Conservation (phyloP, 1,284 basidiomycete species). For the Apiotrichum laibachii region DNA sequence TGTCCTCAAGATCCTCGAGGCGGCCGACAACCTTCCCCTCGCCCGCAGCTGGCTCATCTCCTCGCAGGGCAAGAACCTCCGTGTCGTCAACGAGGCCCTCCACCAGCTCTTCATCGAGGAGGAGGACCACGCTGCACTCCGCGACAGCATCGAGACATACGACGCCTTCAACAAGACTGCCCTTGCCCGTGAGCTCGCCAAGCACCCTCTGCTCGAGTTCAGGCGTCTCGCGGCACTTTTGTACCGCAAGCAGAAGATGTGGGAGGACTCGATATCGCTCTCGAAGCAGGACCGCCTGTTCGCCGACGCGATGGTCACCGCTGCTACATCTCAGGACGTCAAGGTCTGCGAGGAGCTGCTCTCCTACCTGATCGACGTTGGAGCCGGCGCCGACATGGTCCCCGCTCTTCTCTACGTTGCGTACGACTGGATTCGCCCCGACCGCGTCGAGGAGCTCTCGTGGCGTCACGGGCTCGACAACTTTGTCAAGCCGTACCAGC, state of each 20-base stretch:
- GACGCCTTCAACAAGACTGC: slow-evolving; percentile 95
- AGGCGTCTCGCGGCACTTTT: slow-evolving; percentile 88
- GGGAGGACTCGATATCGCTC: slow-evolving; percentile 91
- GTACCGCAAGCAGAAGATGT: slow-evolving; percentile 88
- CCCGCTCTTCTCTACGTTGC: slow-evolving; percentile 92
- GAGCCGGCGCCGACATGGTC: too few species aligned
- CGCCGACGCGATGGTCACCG: slow-evolving; percentile 90
- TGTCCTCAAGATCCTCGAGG: slow-evolving; percentile 88
- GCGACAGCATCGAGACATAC: slow-evolving; percentile 93
- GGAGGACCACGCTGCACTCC: slow-evolving; percentile 94
- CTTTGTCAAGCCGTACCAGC: slow-evolving; percentile 92
- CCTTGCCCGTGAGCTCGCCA: slow-evolving; percentile 81
- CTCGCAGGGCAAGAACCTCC: slow-evolving; percentile 94
- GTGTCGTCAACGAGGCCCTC: slow-evolving; percentile 96
- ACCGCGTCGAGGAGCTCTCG: slow-evolving; percentile 82
- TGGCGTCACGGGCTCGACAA: slow-evolving; percentile 73
- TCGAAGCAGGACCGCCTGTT: slow-evolving; percentile 95
- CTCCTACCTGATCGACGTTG: slow-evolving; percentile 92
- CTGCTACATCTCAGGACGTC: slow-evolving; percentile 71
- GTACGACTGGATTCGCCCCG: slow-evolving; percentile 87
- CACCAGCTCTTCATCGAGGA: slow-evolving; percentile 97
- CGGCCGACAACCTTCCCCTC: slow-evolving; percentile 83
- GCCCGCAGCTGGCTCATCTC: slow-evolving; percentile 95
- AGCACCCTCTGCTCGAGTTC: slow-evolving; percentile 92
- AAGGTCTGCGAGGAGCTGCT: slow-evolving; percentile 92